A percentile compares a stretch with the other conserved stretches of the same genome.
phyloP scores from a whole-genome alignment of 1,284 basidiomycete species.

The Papiliotrema fonsecae region DNA sequence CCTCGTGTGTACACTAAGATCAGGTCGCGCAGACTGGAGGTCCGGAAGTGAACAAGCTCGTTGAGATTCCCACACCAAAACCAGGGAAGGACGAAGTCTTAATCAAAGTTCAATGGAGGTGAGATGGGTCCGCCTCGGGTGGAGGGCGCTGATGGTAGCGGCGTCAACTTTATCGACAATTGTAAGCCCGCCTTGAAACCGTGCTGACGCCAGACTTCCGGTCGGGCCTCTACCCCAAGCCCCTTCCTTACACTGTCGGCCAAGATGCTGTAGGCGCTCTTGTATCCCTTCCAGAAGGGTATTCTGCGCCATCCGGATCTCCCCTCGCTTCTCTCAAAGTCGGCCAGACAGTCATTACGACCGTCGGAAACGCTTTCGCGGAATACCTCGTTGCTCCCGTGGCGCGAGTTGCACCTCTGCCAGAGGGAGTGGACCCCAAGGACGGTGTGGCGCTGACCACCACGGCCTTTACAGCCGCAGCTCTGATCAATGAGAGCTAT shows the following conservation, averaged over 20 bases:
- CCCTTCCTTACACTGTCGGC: constrained; percentile 71
- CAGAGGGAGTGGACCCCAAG: constrained; percentile 55
- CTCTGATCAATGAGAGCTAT: constrained; percentile 78
- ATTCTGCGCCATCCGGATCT: constrained; percentile 7
- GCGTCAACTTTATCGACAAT: constrained; percentile 69
- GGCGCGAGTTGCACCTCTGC: constrained; percentile 56
- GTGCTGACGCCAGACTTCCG: constrained; percentile 30
- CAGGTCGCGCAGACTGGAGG: constrained; percentile 58
- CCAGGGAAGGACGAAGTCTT: constrained; percentile 64
- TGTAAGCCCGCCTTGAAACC: constrained; percentile 23
- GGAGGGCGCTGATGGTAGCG: constrained; percentile 36
- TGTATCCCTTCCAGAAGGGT: constrained; percentile 59
- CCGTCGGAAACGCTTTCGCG: constrained; percentile 60
- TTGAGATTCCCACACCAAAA: constrained; percentile 58
- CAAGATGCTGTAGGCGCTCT: constrained; percentile 74
- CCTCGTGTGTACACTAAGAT: not conserved
- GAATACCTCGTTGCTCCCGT: constrained; percentile 70
- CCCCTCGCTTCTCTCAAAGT: constrained; percentile 53
- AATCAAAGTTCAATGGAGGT: constrained; percentile 61
- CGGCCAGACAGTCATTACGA: constrained; percentile 51
- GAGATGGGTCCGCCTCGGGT: constrained; percentile 1
- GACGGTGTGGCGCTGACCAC: constrained; percentile 64
- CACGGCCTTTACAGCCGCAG: constrained; percentile 76
- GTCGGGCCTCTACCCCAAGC: constrained; percentile 51
- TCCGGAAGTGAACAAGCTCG: constrained; percentile 62